Evolutionary conservation across 1,284 basidiomycete species (phyloP), one percentile per base, ranked within the genome.

Genomic region (Boletus nobilissimus): DNA sequence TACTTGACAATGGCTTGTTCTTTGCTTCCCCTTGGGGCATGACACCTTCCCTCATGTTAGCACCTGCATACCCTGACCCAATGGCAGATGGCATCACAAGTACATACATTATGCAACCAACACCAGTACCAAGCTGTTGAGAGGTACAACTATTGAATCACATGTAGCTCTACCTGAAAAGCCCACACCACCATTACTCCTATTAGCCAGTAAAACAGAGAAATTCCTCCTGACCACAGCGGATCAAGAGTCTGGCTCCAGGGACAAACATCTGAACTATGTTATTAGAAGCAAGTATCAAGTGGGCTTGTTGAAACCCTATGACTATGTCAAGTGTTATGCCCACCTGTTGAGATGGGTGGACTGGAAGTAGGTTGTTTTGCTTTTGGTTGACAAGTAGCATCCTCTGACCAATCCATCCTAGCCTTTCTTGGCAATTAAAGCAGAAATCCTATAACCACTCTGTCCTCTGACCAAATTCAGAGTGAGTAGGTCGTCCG

Each of bases 281-380:
- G 98, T 99, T 79, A 99, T 99, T 82, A 93, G 96, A 80, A 97
- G 96, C 83, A 99, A 99, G 87, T 99, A 98, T 87, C 97, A 99
- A 84, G 98, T 97, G 3, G 98, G 97, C 0, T 86, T 99, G 63
- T 87, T 99, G 78, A 97, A 97, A 83, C 98, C 98, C 0, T 99
- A 98, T 84, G 98, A 99, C 87, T 98, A 99, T 85, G 97, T 98
- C 77, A 97, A 97, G 84, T 97, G 97, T 0, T 98, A 98, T 84
- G 95, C 96, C 34, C 89, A 97, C 74, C 87, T 98, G 81, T 96
- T 94, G 77, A 90, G 95, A 70, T 99, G 97, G 97, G 98, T 99
- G 97, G 97, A 98, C 84, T 89, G 92, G 82, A 97, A 97, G 95
- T 96, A 84, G 66, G 91, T 83, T 8, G 19, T 48, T 69, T 67